Conservation (phyloP, 768 basidiomycete genomes). For the Scleroderma bovista region DNA sequence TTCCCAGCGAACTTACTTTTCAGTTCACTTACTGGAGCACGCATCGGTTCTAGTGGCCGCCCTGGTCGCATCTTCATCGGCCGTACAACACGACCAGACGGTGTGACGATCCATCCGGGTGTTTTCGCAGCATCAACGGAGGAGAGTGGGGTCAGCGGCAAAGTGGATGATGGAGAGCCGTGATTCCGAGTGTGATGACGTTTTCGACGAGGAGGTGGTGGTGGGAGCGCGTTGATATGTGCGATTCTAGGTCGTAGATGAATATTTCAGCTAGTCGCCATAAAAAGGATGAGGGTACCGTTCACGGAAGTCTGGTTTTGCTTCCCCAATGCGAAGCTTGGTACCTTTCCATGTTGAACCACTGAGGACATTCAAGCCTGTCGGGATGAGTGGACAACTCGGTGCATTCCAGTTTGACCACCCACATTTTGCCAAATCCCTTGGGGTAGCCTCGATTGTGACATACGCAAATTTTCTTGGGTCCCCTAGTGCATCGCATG, state of each 20-base stretch:
- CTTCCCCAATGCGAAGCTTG: constrained; percentile 76
- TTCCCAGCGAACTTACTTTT: constrained; percentile 11
- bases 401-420: constrained; percentile 2
- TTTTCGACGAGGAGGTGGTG: constrained; percentile 36
- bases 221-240: constrained; percentile 12
- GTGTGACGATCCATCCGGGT: constrained; percentile 67
- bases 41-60: constrained; percentile 43
- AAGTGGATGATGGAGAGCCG: constrained; percentile 50
- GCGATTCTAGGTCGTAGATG: constrained; percentile 6
- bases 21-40: constrained; percentile 2
- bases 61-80: constrained; percentile 68
- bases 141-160: constrained; percentile 60
- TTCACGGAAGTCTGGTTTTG: constrained; percentile 67
- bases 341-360: constrained; percentile 88
- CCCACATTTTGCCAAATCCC: constrained; percentile 62
- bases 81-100: constrained; percentile 57
- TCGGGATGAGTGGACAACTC: background rate
- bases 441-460: constrained; percentile 59
- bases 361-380: constrained; percentile 71
- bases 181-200: constrained; percentile 31
- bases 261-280: constrained; percentile 4
- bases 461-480: constrained; percentile 70
- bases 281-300: constrained; percentile 35
- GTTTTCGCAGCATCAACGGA: constrained; percentile 48
- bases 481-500: constrained; percentile 56